These are phyloP conservation scores for Cutaneotrichosporon daszewskae DNA, from an alignment of 1,284 basidiomycete species.

Conservation along the genomic window DNA sequence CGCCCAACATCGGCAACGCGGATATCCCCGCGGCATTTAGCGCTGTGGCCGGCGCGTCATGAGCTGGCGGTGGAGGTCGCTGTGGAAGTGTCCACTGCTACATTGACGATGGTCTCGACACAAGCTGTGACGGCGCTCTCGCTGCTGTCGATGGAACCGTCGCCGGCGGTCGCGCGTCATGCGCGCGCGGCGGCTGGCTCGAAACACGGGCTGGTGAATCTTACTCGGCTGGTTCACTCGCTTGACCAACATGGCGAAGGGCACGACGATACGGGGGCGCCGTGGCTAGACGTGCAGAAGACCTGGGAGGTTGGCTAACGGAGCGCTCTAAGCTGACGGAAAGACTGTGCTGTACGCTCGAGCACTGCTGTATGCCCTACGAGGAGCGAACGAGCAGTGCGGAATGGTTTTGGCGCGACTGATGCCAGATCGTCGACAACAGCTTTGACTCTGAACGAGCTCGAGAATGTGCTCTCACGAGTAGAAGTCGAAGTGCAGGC, in stretches of 20 bases:
- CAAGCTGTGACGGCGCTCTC: conserved; percentile 13
- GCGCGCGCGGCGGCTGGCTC: conserved; percentile 27
- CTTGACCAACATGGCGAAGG: conserved; percentile 18
- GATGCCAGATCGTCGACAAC: conserved; percentile 25
- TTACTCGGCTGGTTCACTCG: conserved; percentile 38
- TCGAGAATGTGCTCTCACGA: conserved; percentile 14
- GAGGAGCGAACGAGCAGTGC: conserved; percentile 35
- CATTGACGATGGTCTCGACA: background rate
- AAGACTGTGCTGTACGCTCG: conserved; percentile 40
- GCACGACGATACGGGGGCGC: conserved; percentile 6
- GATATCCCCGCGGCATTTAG: background rate
- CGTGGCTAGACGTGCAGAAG: conserved; percentile 33
- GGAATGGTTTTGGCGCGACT: background rate
- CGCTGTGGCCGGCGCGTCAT: background rate
- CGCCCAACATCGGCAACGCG: background rate
- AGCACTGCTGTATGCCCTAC: conserved; percentile 27
- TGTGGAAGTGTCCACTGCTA: too few relatives aligned
- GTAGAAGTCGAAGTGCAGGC: conserved; percentile 19
- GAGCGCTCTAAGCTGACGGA: background rate
- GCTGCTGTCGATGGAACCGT: conserved; percentile 22
- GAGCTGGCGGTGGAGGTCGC: too few relatives aligned
- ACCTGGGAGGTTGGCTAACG: conserved; percentile 36
- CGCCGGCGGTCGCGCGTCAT: conserved; percentile 23
- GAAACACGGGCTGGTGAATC: conserved; percentile 40
- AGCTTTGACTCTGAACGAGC: conserved; percentile 10